A percentile compares a stretch with the other conserved stretches of the same genome.
Conservation (phyloP, 352 stramenopile species). For the Halophytophthora polymorphica region DNA sequence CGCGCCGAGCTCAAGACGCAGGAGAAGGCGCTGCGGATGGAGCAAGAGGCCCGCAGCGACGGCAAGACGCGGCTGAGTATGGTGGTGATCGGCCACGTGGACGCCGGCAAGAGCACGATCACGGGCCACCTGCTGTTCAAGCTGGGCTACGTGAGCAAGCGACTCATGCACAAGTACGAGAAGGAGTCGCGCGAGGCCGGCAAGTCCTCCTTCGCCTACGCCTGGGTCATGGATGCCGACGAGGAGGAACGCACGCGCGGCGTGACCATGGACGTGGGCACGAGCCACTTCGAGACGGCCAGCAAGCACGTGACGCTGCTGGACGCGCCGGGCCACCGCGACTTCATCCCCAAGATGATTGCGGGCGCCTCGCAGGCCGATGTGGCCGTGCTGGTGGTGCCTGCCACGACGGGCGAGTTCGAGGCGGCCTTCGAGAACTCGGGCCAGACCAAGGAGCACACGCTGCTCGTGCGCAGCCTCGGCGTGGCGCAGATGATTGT, state of each 20-base stretch:
- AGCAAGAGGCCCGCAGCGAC: conserved; percentile 37
- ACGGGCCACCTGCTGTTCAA: conserved; percentile 95
- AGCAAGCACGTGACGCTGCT: conserved; percentile 93
- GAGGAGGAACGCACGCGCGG: conserved; percentile 90
- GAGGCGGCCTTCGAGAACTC: conserved; percentile 92
- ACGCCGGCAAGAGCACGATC: conserved; percentile 97
- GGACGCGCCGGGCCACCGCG: conserved; percentile 95
- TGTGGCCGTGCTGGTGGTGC: conserved; percentile 93
- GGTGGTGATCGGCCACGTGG: conserved; percentile 97
- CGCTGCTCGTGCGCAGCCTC: conserved; percentile 90
- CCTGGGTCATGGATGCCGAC: conserved; percentile 93
- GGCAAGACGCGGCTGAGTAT: conserved; percentile 89
- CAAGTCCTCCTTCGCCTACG: conserved; percentile 95
- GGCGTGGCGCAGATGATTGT: conserved; percentile 96
- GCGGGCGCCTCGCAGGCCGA: conserved; percentile 90
- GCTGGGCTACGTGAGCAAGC: conserved; percentile 85
- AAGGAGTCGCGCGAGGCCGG: conserved; percentile 88
- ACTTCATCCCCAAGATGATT: conserved; percentile 99
- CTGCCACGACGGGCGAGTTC: conserved; percentile 93
- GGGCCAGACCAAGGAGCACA: conserved; percentile 98
- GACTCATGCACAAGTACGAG: conserved; percentile 90
- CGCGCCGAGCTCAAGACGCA: conserved; percentile 71
- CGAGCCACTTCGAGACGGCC: conserved; percentile 89
- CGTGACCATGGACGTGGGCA: conserved; percentile 97
- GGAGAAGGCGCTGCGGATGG: conserved; percentile 40